A percentile compares a stretch with the other conserved stretches of the same genome.
Evolutionary conservation across 129 eudicot genomes (phyloP).

Genomic region (Erigeron canadensis): DNA sequence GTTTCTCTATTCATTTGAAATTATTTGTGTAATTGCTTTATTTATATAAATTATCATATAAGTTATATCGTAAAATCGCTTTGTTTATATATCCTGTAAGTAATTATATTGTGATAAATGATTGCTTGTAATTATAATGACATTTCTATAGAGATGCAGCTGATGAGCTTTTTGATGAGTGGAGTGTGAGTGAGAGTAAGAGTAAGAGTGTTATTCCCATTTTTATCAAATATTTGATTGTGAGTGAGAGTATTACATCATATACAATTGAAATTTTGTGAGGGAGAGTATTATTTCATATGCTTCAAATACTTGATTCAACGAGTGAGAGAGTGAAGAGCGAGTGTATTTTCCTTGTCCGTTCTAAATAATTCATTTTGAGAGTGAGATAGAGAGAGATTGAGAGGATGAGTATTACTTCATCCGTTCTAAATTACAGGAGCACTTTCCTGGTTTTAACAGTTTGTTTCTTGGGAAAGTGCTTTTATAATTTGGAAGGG

Average conservation of each 20-base stretch:
- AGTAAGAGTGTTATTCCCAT: background rate
- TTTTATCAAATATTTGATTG: background rate
- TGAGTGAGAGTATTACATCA: constrained; percentile 10
- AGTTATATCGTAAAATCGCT: constrained; percentile 5
- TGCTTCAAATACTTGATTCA: constrained; percentile 5
- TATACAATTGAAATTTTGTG: background rate
- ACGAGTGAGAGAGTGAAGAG: background rate
- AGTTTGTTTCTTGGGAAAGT: constrained; percentile 26
- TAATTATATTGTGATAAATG: background rate
- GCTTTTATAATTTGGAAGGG: constrained; percentile 47
- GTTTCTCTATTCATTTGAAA: background rate
- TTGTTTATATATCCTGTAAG: background rate
- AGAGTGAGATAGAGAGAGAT: background rate
- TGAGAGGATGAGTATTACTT: constrained; percentile 22
- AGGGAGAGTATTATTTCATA: constrained; percentile 16
- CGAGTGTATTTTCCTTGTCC: background rate
- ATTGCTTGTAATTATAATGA: constrained; percentile 25
- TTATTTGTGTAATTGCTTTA: background rate
- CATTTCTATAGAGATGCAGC: constrained; percentile 28
- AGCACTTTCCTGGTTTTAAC: constrained; percentile 38
- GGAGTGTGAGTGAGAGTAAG: constrained; percentile 18
- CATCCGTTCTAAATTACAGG: constrained; percentile 37
- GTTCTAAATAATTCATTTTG: constrained; percentile 12
- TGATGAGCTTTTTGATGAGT: constrained; percentile 1
- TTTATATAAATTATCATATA: background rate